These are phyloP conservation scores for Globisporangium emineosum DNA, from an alignment of 352 stramenopile species.

Conservation along the genomic window DNA sequence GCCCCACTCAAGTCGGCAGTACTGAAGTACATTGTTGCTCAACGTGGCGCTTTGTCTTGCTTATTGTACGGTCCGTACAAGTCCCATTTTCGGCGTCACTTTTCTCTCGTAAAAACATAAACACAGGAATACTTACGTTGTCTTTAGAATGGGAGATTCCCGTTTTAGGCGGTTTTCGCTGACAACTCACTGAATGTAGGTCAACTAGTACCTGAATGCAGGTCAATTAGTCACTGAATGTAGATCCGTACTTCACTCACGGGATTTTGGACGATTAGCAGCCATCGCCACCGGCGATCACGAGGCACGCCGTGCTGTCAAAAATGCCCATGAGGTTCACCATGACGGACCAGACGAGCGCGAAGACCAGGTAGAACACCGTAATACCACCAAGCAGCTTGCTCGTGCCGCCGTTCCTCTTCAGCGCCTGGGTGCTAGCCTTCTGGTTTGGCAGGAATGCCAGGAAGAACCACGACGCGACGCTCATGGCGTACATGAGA, in stretches of 20 bases:
- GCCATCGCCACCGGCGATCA: neutral
- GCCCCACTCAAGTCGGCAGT: no score
- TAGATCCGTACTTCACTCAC: neutral
- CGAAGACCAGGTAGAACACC: neutral
- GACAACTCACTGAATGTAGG: neutral
- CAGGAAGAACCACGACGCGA: neutral
- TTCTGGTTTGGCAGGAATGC: neutral
- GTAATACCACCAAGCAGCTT: neutral
- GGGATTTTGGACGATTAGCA: neutral
- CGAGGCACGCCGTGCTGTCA: neutral
- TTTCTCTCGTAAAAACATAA: no score
- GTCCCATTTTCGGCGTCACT: no score
- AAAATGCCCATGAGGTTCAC: neutral
- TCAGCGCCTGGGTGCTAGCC: neutral
- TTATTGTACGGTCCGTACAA: no score
- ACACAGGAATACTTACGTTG: no score
- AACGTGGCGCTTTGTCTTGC: no score
- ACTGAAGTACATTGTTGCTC: no score
- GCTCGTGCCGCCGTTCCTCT: neutral
- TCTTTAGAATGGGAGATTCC: no score
- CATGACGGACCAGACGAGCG: neutral
- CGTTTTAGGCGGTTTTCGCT: no score
- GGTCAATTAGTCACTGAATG: neutral
- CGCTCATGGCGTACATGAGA: conserved; percentile 1
- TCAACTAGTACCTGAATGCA: no score